phyloP scores from a whole-genome alignment of 108 stramenopile species.

The Stephanodiscus minutulus region DNA sequence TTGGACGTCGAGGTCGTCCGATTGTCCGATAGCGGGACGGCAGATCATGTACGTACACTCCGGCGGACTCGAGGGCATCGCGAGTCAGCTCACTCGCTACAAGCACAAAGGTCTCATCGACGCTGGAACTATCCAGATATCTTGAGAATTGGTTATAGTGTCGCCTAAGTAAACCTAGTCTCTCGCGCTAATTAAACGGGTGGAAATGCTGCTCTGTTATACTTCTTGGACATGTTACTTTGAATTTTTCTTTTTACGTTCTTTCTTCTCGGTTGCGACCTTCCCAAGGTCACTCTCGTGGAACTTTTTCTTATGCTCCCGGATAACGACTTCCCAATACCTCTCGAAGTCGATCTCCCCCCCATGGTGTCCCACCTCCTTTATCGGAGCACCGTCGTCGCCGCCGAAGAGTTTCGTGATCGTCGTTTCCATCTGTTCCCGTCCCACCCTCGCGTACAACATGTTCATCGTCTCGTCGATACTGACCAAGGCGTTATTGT shows the following conservation, averaged over 20 bases:
- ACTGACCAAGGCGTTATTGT: slow-evolving; percentile 69
- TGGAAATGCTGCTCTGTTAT: too few relatives aligned
- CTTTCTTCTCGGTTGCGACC: slow-evolving; percentile 41
- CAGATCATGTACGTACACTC: slow-evolving; percentile 89
- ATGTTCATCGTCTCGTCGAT: slow-evolving; percentile 93
- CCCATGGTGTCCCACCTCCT: slow-evolving; percentile 72
- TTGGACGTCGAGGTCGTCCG: slow-evolving; percentile 48
- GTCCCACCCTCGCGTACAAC: slow-evolving; percentile 84
- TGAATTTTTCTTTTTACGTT: slow-evolving; percentile 34
- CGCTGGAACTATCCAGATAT: slow-evolving; percentile 23
- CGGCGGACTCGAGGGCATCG: slow-evolving; percentile 90
- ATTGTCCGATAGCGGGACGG: slow-evolving; percentile 57
- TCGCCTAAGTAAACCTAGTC: too few relatives aligned
- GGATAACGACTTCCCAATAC: slow-evolving; percentile 68
- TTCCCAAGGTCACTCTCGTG: slow-evolving; percentile 50
- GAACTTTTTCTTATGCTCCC: slow-evolving; percentile 60
- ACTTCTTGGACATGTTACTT: too few relatives aligned
- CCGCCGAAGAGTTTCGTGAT: slow-evolving; percentile 55
- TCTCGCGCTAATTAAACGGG: too few relatives aligned
- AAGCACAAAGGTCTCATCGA: slow-evolving; percentile 82
- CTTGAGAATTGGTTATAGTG: neutral
- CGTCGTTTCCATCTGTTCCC: slow-evolving; percentile 67
- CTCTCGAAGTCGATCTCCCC: slow-evolving; percentile 74
- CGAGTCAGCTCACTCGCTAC: slow-evolving; percentile 86
- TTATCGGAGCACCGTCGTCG: slow-evolving; percentile 60